These are phyloP conservation scores for Escallonia herrerae DNA, from an alignment of 129 eudicot species.

Conservation along the genomic window DNA sequence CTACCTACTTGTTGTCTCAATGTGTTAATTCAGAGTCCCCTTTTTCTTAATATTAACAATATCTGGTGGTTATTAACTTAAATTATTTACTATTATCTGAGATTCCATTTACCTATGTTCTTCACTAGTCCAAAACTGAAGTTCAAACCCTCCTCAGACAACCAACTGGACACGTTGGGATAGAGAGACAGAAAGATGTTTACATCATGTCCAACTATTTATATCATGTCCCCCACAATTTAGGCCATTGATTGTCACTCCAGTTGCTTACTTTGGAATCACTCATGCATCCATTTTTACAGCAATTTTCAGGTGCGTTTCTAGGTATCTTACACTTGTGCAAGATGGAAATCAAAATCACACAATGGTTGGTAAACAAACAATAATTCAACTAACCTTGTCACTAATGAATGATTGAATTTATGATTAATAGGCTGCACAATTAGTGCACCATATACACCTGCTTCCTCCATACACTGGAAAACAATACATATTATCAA, in stretches of 20 bases:
- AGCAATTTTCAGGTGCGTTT: conserved; percentile 1
- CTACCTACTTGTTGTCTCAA: no score
- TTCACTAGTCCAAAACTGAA: no score
- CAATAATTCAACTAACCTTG: conserved; percentile 39
- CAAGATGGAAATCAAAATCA: neutral
- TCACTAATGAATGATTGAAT: conserved; percentile 81
- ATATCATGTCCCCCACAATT: no score
- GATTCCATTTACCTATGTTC: no score
- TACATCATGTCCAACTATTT: no score
- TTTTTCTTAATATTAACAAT: neutral
- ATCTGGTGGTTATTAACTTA: no score
- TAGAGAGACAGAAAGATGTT: no score
- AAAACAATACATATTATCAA: neutral
- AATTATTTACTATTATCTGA: no score
- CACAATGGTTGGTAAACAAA: neutral
- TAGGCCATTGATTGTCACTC: no score
- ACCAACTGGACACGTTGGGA: no score
- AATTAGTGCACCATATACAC: conserved; percentile 75
- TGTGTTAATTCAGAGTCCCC: neutral
- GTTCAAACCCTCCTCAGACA: no score
- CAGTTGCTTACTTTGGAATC: no score
- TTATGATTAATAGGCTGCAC: conserved; percentile 93
- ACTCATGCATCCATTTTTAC: neutral
- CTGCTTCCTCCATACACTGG: conserved; percentile 81
- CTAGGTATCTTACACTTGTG: neutral